These are phyloP conservation scores for Trichaptum fuscoviolaceum DNA, from an alignment of 768 basidiomycete genomes.

Conservation along the genomic window DNA sequence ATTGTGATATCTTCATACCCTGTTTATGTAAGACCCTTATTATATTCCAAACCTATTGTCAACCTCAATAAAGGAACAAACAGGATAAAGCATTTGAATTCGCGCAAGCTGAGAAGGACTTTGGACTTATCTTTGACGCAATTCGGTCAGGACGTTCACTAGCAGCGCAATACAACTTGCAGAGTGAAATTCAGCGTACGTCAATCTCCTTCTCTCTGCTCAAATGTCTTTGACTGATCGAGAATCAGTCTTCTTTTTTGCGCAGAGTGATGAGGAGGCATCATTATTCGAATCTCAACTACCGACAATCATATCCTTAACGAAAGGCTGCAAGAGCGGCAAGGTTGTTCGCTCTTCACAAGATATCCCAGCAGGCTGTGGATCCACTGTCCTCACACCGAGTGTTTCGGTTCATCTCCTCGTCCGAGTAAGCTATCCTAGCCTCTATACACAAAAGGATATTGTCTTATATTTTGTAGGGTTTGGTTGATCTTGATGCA, in stretches of 20 bases:
- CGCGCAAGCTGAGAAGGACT: conserved; percentile 72
- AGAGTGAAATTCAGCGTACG: conserved; percentile 72
- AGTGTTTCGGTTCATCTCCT: conserved; percentile 76
- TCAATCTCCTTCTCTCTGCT: conserved; percentile 8
- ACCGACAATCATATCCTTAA: conserved; percentile 72
- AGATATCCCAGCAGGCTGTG: conserved; percentile 87
- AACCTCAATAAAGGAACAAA: not conserved
- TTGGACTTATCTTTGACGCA: conserved; percentile 78
- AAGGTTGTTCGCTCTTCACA: conserved; percentile 56
- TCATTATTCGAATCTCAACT: conserved; percentile 66
- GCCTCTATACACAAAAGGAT: not conserved
- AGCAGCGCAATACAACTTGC: conserved; percentile 85
- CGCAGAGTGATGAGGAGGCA: conserved; percentile 57
- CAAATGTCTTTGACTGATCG: conserved; percentile 9
- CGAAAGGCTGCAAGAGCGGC: conserved; percentile 81
- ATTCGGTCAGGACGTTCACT: conserved; percentile 79
- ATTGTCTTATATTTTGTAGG: conserved; percentile 40
- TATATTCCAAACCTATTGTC: not conserved
- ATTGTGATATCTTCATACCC: conserved; percentile 92
- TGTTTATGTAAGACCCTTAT: conserved; percentile 49
- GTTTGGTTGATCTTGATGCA: conserved; percentile 81
- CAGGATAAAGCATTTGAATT: conserved; percentile 61
- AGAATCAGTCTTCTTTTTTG: conserved; percentile 68
- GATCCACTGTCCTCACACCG: conserved; percentile 71
- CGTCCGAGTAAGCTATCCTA: conserved; percentile 57